Evolutionary conservation across 345 rosid genomes (phyloP), one percentile per base, ranked within the genome.

Genomic region (Euclidium syriacum): DNA sequence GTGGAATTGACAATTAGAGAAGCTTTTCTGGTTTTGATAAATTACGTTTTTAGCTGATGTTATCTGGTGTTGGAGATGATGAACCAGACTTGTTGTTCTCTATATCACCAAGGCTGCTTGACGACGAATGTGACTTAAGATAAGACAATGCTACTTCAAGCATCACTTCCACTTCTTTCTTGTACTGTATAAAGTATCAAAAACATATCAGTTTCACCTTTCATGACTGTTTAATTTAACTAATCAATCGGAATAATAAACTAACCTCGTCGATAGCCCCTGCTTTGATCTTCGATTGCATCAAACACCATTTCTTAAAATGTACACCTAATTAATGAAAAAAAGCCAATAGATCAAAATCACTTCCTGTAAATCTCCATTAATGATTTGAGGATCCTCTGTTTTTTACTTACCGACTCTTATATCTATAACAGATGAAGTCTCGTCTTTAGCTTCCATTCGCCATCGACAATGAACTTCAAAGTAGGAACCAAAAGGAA

Each of bases 281-380:
- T 22, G 97, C 46, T 78, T 63, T 89, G 25, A 89, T 89, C 75
- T 92, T 92, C 10, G 95, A 89, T 70, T 92, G 98, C 98, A 92
- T 92, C 47, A 92, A 80, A 58, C 95, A 92, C 97, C 98, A 92
- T 75, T 92, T 92, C 82, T 89, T 92, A 61, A 92, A 85, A 79
- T 92, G 98, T 24, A 87, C 96, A 78, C 98, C 98, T 92, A n/a
- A 77, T 59, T 48, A 2, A 41, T 8, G 26, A 19, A n/a, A n/a
- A n/a, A n/a, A n/a, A 72, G 20, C 41, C 75, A 52, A 22, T 20
- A 52, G 38, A 52, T 15, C 33, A 25, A 56, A 70, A 22, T 29
- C 25, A 41, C 52, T 60, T 33, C 25, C 0, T 17, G 20, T 22
- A 46, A 30, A 17, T 44, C 38, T 27, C 44, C 34, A 32, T n/a